phyloP scores from a whole-genome alignment of 2,329 filamentous ascomycete species.

The Rhynchosporium agropyri region DNA sequence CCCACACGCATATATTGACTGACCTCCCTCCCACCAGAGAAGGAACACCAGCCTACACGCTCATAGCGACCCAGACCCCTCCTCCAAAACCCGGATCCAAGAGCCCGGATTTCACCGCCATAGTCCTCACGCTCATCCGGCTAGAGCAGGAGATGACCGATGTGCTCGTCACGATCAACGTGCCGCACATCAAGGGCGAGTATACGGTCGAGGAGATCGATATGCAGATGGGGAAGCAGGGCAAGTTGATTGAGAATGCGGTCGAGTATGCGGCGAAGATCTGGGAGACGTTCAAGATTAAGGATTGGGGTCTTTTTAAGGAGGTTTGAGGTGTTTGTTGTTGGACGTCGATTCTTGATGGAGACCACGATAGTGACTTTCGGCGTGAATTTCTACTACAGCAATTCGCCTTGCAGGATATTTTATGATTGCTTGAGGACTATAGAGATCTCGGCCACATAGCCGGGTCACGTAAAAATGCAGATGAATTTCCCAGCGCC shows the following conservation, averaged over 20 bases:
- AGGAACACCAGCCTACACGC: slow-evolving; percentile 64
- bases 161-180: slow-evolving; percentile 82
- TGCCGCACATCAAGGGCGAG: slow-evolving; percentile 77
- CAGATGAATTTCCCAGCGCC: slow-evolving; percentile 1
- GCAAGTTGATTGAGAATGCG: slow-evolving; percentile 67
- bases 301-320: slow-evolving; percentile 73
- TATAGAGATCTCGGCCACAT: background rate
- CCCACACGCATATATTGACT: slow-evolving; percentile 11
- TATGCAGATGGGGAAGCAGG: slow-evolving; percentile 64
- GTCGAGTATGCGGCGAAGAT: slow-evolving; percentile 70
- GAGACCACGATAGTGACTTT: background rate
- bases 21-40: slow-evolving; percentile 42
- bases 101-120: slow-evolving; percentile 64
- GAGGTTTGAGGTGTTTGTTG: slow-evolving; percentile 34
- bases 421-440: background rate
- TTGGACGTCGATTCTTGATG: background rate
- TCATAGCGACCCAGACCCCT: slow-evolving; percentile 67
- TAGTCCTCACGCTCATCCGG: slow-evolving; percentile 76
- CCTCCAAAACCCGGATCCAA: slow-evolving; percentile 41
- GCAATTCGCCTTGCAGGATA: background rate
- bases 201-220: slow-evolving; percentile 75
- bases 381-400: background rate
- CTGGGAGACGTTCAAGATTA: slow-evolving; percentile 73
- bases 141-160: slow-evolving; percentile 77
- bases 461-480: slow-evolving; percentile 11